Evolutionary conservation across 768 basidiomycete species (phyloP).

Genomic region (Boletus speciosus): DNA sequence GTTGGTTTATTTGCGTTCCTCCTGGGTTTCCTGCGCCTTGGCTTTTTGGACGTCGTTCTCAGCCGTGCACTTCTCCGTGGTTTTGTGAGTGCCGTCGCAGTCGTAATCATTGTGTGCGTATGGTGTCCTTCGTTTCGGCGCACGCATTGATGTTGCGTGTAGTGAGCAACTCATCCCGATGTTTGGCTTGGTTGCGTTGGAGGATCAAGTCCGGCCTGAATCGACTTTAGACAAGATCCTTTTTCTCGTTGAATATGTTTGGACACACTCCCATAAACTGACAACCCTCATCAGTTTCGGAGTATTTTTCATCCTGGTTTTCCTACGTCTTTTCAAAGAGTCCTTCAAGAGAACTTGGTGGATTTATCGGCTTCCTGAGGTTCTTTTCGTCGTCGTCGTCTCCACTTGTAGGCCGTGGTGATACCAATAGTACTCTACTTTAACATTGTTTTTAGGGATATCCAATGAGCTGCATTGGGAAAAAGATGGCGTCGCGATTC

Average conservation of each 20-base stretch:
- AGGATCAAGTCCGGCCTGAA: constrained; percentile 53
- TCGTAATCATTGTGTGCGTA: constrained; percentile 79
- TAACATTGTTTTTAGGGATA: constrained; percentile 46
- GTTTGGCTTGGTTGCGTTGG: constrained; percentile 69
- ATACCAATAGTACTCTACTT: not conserved
- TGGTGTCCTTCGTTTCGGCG: not conserved
- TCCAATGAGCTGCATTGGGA: constrained; percentile 74
- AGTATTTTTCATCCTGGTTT: constrained; percentile 62
- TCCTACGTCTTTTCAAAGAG: constrained; percentile 55
- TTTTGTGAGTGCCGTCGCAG: constrained; percentile 80
- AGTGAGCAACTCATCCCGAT: constrained; percentile 88
- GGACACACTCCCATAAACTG: constrained; percentile 53
- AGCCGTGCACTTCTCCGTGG: constrained; percentile 85
- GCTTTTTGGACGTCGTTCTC: constrained; percentile 91
- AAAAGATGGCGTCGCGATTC: constrained; percentile 71
- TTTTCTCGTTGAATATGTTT: constrained; percentile 64
- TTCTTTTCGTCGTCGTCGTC: constrained; percentile 78
- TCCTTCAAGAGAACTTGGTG: constrained; percentile 59
- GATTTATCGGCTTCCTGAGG: constrained; percentile 85
- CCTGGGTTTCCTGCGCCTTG: constrained; percentile 83
- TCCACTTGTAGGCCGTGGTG: constrained; percentile 63
- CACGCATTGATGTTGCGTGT: not conserved
- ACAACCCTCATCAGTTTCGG: constrained; percentile 77
- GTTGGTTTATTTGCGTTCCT: constrained; percentile 83
- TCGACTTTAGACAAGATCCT: constrained; percentile 72